Conservation (phyloP, 257 asterid genomes). For the Solanum neorickii region DNA sequence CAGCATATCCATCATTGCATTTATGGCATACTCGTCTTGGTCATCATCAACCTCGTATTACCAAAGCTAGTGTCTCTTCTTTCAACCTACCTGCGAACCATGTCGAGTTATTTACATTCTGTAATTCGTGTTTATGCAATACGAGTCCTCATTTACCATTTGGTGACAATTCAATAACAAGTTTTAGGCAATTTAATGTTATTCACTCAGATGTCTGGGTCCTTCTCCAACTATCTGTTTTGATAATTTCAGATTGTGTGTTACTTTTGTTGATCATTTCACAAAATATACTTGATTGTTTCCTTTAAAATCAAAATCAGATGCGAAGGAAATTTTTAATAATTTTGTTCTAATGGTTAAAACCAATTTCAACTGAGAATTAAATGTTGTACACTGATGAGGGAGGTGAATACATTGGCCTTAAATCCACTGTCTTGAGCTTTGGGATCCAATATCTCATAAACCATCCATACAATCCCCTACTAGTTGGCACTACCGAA, state of each 20-base stretch:
- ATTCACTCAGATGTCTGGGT: not conserved
- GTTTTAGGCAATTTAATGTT: not conserved
- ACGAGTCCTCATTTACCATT: not conserved
- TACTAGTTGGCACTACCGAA: not conserved
- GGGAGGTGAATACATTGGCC: not conserved
- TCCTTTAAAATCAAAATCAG: not conserved
- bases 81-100: not conserved
- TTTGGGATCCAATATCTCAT: not conserved
- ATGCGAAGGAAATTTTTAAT: not conserved
- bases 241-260: not conserved
- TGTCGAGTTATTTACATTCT: not conserved
- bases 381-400: not conserved
- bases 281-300: not conserved
- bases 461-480: not conserved
- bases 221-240: not conserved
- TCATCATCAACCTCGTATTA: not conserved
- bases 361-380: too few species aligned
- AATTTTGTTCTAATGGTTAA: not conserved
- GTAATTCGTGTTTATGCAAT: not conserved
- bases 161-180: not conserved
- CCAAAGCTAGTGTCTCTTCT: not conserved
- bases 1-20: not conserved
- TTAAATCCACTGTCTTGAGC: not conserved
- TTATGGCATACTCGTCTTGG: not conserved
- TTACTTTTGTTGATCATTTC: not conserved